Percentiles rank a stretch among this genome's conserved stretches.
Evolutionary conservation across 805 yeast species (phyloP).

Genomic region (Ogataea paraovalis): DNA sequence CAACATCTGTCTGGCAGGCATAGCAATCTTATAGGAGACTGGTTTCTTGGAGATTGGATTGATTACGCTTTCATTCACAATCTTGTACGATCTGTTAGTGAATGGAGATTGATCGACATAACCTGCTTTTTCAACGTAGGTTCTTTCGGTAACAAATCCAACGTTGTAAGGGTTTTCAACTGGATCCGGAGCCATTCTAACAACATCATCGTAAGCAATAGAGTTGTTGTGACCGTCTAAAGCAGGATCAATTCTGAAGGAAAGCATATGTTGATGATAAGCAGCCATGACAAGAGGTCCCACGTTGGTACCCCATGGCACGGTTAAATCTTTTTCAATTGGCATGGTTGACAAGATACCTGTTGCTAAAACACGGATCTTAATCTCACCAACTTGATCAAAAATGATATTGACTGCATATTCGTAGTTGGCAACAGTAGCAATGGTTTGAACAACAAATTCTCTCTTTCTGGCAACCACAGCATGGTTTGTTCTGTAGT

Average conservation of each 20-base stretch:
- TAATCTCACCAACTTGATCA: slow-evolving; percentile 74
- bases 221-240: slow-evolving; percentile 78
- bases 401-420: slow-evolving; percentile 69
- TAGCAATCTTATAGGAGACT: slow-evolving; percentile 69
- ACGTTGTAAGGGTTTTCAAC: slow-evolving; percentile 61
- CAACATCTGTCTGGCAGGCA: slow-evolving; percentile 77
- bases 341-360: slow-evolving; percentile 86
- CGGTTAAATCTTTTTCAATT: slow-evolving; percentile 61
- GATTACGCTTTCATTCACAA: slow-evolving; percentile 67
- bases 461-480: slow-evolving; percentile 77
- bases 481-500: slow-evolving; percentile 67
- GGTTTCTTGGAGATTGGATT: slow-evolving; percentile 68
- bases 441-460: slow-evolving; percentile 74
- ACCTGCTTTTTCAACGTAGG: slow-evolving; percentile 66
- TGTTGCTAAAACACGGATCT: slow-evolving; percentile 78
- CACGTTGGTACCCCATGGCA: slow-evolving; percentile 72
- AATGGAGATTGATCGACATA: slow-evolving; percentile 70
- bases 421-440: slow-evolving; percentile 83
- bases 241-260: slow-evolving; percentile 79
- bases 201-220: slow-evolving; percentile 66
- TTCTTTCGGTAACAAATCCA: slow-evolving; percentile 64
- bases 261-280: slow-evolving; percentile 76
- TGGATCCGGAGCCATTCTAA: slow-evolving; percentile 52
- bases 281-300: slow-evolving; percentile 82
- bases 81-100: slow-evolving; percentile 70